These are phyloP conservation scores for Acacia acuminata DNA, from an alignment of 306 rosid species.

Conservation along the genomic window DNA sequence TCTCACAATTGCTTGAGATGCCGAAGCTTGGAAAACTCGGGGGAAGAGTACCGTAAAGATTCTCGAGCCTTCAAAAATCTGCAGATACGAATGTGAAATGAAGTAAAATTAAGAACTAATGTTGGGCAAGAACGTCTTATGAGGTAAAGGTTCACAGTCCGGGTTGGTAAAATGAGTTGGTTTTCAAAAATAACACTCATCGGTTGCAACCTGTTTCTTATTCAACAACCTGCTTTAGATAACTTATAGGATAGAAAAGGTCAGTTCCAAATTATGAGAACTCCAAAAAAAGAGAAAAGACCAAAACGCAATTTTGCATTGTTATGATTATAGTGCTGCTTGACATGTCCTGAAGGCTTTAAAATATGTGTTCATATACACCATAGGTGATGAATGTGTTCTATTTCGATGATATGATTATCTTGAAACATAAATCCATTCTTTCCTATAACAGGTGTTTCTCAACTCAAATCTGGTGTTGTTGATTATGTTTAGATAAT, in stretches of 20 bases:
- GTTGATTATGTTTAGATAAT: background rate
- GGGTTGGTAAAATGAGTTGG: background rate
- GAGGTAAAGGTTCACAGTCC: background rate
- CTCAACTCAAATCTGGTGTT: background rate
- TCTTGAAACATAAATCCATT: background rate
- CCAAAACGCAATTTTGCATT: background rate
- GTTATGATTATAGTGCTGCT: background rate
- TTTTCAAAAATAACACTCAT: background rate
- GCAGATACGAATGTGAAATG: constrained; percentile 32
- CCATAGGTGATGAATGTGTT: background rate
- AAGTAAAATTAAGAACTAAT: constrained; percentile 15
- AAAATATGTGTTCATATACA: background rate
- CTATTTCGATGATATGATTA: background rate
- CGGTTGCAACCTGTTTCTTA: background rate
- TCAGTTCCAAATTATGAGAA: background rate
- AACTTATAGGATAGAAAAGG: background rate
- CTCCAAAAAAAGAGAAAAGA: background rate
- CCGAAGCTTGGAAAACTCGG: constrained; percentile 82
- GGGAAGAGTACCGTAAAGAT: constrained; percentile 70
- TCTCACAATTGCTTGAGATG: constrained; percentile 66
- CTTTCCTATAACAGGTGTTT: background rate
- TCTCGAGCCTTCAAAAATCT: constrained; percentile 82
- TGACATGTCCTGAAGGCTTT: too few relatives aligned
- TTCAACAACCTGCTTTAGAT: background rate
- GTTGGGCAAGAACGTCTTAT: background rate